Conservation (phyloP, 2,329 filamentous ascomycete species). For the Diatrype stigma region DNA sequence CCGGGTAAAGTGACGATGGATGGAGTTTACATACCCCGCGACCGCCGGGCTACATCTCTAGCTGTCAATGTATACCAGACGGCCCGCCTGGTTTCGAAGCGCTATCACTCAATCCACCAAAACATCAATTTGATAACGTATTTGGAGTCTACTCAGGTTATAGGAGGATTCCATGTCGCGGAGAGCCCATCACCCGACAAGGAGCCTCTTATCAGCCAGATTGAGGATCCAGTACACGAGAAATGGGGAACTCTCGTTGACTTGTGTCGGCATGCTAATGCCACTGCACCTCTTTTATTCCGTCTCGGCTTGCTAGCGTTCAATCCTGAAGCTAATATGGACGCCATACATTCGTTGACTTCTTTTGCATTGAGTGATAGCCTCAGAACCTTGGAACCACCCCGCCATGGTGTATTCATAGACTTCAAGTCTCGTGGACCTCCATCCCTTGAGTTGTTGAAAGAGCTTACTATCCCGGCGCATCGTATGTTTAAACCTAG, state of each 20-base stretch:
- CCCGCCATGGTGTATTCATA: constrained; percentile 9
- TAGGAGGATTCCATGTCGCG: constrained; percentile 23
- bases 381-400: constrained; percentile 11
- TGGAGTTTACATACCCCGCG: constrained; percentile 16
- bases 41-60: constrained; percentile 6
- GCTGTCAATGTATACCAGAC: constrained; percentile 14
- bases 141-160: constrained; percentile 24
- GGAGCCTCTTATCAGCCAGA: constrained; percentile 19
- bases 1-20: constrained; percentile 5
- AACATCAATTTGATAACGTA: constrained; percentile 1
- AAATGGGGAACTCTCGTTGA: constrained; percentile 26
- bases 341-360: constrained; percentile 14
- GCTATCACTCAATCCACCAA: constrained; percentile 8
- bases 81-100: constrained; percentile 10
- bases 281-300: constrained; percentile 17
- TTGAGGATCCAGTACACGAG: constrained; percentile 23
- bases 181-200: not conserved
- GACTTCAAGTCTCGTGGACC: constrained; percentile 16
- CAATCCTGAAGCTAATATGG: constrained; percentile 18
- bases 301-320: constrained; percentile 25
- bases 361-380: constrained; percentile 8
- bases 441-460: too few species aligned
- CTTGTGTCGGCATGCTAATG: constrained; percentile 16
- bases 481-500: too few species aligned
- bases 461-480: too few species aligned